Conservation (phyloP, 345 rosid species). For the Pistacia integerrima region DNA sequence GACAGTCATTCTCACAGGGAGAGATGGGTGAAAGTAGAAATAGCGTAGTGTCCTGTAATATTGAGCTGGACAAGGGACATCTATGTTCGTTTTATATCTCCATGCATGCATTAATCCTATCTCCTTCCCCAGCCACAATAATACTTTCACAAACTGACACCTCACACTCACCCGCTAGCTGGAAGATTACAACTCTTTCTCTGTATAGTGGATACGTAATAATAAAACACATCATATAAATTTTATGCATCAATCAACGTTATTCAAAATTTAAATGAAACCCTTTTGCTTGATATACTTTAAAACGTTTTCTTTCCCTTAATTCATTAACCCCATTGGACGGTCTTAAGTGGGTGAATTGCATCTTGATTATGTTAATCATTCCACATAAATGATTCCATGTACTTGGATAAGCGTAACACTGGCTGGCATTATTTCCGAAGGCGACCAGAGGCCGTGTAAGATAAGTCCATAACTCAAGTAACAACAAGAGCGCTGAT, state of each 20-base stretch:
- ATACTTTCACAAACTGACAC: not conserved
- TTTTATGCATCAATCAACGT: too few relatives aligned
- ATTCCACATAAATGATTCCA: too few relatives aligned
- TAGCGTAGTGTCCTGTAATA: not conserved
- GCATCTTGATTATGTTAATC: too few relatives aligned
- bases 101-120: not conserved
- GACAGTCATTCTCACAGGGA: not conserved
- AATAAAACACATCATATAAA: too few relatives aligned
- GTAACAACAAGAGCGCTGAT: not conserved
- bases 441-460: not conserved
- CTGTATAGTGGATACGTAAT: too few relatives aligned
- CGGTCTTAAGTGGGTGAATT: too few relatives aligned
- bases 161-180: not conserved
- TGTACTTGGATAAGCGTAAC: too few relatives aligned
- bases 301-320: too few relatives aligned
- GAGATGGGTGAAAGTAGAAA: not conserved
- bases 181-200: not conserved
- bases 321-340: too few relatives aligned
- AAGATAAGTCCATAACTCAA: not conserved
- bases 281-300: not conserved
- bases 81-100: not conserved
- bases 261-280: too few relatives aligned
- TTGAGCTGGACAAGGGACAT: slow-evolving; percentile 2
- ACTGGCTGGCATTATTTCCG: not conserved
- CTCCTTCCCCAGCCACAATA: not conserved